Evolutionary conservation across 495 filamentous ascomycete species (phyloP), one percentile per base, ranked within the genome.

Genomic region (Penicillium antarcticum): DNA sequence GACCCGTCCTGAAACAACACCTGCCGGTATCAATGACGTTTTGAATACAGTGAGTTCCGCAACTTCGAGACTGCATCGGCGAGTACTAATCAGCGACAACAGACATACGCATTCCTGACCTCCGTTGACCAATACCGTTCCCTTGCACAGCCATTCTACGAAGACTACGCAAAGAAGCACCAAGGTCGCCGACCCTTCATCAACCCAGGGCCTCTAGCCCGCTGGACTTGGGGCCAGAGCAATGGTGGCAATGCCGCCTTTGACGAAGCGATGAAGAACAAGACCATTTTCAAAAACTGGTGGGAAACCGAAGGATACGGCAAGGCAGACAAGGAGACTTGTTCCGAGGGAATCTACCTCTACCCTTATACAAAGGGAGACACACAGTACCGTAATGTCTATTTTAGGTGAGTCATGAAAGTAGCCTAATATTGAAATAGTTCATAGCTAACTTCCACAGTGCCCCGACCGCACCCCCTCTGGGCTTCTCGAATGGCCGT

Each of bases 161-260:
- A 62, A 4, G 78, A 80, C 55, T 83, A 82, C 41, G 79, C 69
- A 1, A 68, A 70, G 8, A 57, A 62, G 4, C 58, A 80, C 49
- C 63, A 67, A 14, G 78, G 75, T 32, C 73, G 76, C 24, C 59
- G 46, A 1, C 81, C 80, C 1, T 83, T 80, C 44, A 65, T 84
- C 18, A 74, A 83, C 56, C 81, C 81, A 1, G 70, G 63, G 0
- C 82, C 82, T 2, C 56, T 82, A 4, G 52, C 68, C 2, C 76
- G 83, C 7, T 88, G 83, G 82, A 66, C 63, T 1, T 84, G 70
- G 58, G 82, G 76, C 23, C 74, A 80, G 48, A 41, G 56, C 1
- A 62, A 71, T 35, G 68, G 75, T 0, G 59, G 63, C 13, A 59
- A 67, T 1, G 63, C 64, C 0, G 55, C 76, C 8, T 64, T 56